Base-by-base conservation (phyloP, 106 monocot species). In the Dioscorea zingiberensis region DNA sequence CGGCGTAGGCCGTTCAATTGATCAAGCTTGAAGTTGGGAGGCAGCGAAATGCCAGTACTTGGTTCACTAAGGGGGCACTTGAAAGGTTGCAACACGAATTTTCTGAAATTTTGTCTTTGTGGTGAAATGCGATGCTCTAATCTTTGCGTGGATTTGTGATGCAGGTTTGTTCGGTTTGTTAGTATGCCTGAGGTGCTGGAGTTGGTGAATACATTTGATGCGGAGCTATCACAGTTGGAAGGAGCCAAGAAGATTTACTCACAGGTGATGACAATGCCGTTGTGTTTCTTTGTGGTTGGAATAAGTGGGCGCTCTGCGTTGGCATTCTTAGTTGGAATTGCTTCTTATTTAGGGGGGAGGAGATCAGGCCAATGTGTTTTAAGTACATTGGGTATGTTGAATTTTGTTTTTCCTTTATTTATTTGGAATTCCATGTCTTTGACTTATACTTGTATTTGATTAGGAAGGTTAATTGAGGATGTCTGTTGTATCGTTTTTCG, bases 171-270 rank as follows among this genome's bases (percentile, higher is more conserved):
- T 62, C 81, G 97, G 53, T 93, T 92, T 66, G 92, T 98, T 23
- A 98, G 92, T 67, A 98, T 92, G 23, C 97, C 97, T 18, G 97
- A 98, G 64, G 86, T 98, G 17, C 64, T 98, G 80, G 97, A 92
- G 56, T 60, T 86, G 71, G 89, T 87, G 25, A 86, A 84, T 75
- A 93, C 92, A 59, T 82, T 84, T 67, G 97, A 98, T 84, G 81
- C 77, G 11, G 97, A 98, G 77, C 80, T 89, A 86, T 84, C 78
- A 22, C 92, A 98, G 58, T 67, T 98, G 70, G 97, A 98, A 81
- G 88, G 79, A 54, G 97, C 92, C 4, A 88, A 80, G 71, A 89
- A 65, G 57, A 86, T 92, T 60, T 98, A 98, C 69, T 81, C 77
- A 30, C 86, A 84, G 86, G 97, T 85, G 44, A 47, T 59, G 13